Conservation (phyloP, 83 land plant genomes). For the Thuja plicata region DNA sequence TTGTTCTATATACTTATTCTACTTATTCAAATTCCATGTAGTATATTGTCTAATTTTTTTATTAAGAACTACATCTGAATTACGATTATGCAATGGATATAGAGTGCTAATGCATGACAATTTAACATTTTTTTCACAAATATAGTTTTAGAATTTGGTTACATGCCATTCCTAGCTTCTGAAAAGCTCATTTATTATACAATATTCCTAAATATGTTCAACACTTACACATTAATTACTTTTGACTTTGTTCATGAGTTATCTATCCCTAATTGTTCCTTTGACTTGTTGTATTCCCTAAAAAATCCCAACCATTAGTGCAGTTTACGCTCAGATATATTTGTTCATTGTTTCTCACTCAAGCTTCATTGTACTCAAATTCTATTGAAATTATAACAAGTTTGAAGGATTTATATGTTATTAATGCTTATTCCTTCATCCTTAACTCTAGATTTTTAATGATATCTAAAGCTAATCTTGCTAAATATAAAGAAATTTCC, state of each 20-base stretch:
- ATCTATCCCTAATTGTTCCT: too few relatives aligned
- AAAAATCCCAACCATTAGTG: too few relatives aligned
- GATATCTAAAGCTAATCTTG: not conserved
- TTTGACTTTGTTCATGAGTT: too few relatives aligned
- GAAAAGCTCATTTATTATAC: not conserved
- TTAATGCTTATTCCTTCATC: too few relatives aligned
- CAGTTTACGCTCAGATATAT: too few relatives aligned
- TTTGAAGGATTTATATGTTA: not conserved
- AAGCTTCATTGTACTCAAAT: not conserved
- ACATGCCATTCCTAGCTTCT: not conserved
- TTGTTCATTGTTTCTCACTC: too few relatives aligned
- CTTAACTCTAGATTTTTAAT: not conserved
- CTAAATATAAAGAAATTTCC: not conserved
- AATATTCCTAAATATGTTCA: too few relatives aligned
- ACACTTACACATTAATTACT: too few relatives aligned
- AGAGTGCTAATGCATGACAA: not conserved
- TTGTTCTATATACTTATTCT: not conserved
- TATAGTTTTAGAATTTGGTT: not conserved
- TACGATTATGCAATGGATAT: not conserved
- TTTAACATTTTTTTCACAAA: too few relatives aligned
- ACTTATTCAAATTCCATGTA: not conserved
- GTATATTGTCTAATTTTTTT: not conserved
- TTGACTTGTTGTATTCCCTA: too few relatives aligned
- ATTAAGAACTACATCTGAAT: not conserved
- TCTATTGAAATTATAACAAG: not conserved